These are phyloP conservation scores for Solanum appendiculatum DNA, from an alignment of 257 asterid genomes.

Conservation along the genomic window DNA sequence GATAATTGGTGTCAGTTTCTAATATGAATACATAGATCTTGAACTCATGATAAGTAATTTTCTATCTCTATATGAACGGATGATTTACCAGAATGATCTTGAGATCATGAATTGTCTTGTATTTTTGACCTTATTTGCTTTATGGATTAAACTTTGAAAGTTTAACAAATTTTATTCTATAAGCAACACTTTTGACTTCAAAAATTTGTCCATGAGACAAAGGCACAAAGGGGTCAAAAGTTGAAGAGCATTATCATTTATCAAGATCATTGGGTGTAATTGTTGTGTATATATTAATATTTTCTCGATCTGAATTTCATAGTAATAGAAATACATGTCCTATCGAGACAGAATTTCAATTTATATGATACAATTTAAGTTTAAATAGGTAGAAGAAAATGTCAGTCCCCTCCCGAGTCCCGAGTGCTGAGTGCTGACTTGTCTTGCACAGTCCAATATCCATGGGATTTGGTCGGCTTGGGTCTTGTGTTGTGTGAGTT, in stretches of 20 bases:
- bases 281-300: neutral
- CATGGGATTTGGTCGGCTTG: neutral
- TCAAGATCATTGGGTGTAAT: neutral
- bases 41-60: neutral
- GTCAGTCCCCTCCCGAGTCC: neutral
- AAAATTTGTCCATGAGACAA: neutral
- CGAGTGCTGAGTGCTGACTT: neutral
- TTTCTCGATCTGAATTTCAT: too few relatives aligned
- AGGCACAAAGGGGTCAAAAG: neutral
- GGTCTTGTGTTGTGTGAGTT: neutral
- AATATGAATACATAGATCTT: neutral
- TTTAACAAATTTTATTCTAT: neutral
- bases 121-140: neutral
- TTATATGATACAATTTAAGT: too few relatives aligned
- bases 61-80: neutral
- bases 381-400: neutral
- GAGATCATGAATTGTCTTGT: neutral
- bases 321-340: too few relatives aligned
- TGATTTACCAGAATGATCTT: neutral
- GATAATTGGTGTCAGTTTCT: neutral
- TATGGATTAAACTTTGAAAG: too few relatives aligned
- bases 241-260: neutral
- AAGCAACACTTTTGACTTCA: neutral
- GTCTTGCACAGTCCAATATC: neutral
- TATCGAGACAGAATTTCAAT: too few relatives aligned